These are phyloP conservation scores for Yarrowia porcina DNA, from an alignment of 805 yeast species.

Conservation along the genomic window DNA sequence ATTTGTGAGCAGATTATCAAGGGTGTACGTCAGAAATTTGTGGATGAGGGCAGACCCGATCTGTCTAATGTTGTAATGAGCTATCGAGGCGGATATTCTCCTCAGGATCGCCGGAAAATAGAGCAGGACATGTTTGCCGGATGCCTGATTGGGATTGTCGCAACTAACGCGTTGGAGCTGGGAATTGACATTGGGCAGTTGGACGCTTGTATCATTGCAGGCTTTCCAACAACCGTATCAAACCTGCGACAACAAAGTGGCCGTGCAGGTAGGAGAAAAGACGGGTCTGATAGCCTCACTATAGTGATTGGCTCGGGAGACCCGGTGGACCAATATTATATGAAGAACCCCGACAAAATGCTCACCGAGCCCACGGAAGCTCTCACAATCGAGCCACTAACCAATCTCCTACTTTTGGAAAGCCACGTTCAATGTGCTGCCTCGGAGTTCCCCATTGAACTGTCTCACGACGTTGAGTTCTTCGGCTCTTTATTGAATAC, in stretches of 20 bases:
- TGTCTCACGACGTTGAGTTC: constrained; percentile 53
- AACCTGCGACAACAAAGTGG: constrained; percentile 96
- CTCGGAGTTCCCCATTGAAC: constrained; percentile 66
- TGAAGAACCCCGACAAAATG: constrained; percentile 62
- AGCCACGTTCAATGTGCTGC: constrained; percentile 95
- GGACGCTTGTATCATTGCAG: constrained; percentile 89
- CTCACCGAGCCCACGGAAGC: constrained; percentile 50
- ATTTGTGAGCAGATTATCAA: constrained; percentile 87
- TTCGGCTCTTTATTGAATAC: constrained; percentile 42
- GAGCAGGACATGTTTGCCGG: constrained; percentile 91
- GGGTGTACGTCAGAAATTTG: constrained; percentile 61
- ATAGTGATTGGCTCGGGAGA: constrained; percentile 72
- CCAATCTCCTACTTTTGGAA: constrained; percentile 61
- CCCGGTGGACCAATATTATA: constrained; percentile 83
- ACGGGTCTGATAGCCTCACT: constrained; percentile 70
- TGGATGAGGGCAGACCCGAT: constrained; percentile 41
- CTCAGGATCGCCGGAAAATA: constrained; percentile 78
- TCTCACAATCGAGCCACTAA: constrained; percentile 58
- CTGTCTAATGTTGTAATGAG: constrained; percentile 59
- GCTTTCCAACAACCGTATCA: constrained; percentile 84
- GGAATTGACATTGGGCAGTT: constrained; percentile 94
- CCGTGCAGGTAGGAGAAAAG: constrained; percentile 84
- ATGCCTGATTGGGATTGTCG: constrained; percentile 75
- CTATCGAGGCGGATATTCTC: constrained; percentile 92
- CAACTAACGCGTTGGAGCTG: constrained; percentile 92